Evolutionary conservation across 306 rosid species (phyloP), one percentile per base, ranked within the genome.

Genomic region (Canavalia ensiformis): DNA sequence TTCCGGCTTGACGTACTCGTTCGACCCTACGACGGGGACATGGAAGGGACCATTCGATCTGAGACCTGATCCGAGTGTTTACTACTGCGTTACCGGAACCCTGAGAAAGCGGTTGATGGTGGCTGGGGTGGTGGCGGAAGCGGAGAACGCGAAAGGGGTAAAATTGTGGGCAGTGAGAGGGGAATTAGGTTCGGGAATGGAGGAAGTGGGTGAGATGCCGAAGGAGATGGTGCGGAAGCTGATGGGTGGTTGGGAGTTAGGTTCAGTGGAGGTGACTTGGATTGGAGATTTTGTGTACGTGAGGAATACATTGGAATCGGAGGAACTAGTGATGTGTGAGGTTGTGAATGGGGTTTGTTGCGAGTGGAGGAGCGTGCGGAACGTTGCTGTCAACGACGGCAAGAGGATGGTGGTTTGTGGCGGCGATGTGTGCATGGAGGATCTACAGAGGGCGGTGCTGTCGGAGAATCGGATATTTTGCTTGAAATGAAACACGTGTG

Each of bases 41-140:
- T 94, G 98, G 97, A 41, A 68, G 1, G 98, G 95, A 1, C 91
- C 97, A 4, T 94, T 49, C 45, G 58, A 88, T 77, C 80, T 91
- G 25, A 72, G 85, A 9, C 86, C 90, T 0, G 80, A 76, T 4
- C 76, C 12, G 33, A 66, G 42, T 0, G 82, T 82, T 0, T 83
- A 55, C 5, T 70, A 83, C 45, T 74, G 82, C 5, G 69, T 72
- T 8, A 81, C 88, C 28, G 94, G 91, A 12, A 64, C 50, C 4
- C 34, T 74, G 12, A 66, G 65, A 35, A 52, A 67, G 13, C 10
- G 86, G 7, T 2, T 94, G 85, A 74, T 89, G 55, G 75, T 89
- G 81, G 94, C 81, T 28, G 97, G 93, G 1, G 37, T 89, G 4
- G 7, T 80, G 34, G 94, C 94, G 1, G 85, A 80, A 3, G 64